phyloP scores from a whole-genome alignment of 1,284 basidiomycete genomes.

The Moniliophthora roreri region DNA sequence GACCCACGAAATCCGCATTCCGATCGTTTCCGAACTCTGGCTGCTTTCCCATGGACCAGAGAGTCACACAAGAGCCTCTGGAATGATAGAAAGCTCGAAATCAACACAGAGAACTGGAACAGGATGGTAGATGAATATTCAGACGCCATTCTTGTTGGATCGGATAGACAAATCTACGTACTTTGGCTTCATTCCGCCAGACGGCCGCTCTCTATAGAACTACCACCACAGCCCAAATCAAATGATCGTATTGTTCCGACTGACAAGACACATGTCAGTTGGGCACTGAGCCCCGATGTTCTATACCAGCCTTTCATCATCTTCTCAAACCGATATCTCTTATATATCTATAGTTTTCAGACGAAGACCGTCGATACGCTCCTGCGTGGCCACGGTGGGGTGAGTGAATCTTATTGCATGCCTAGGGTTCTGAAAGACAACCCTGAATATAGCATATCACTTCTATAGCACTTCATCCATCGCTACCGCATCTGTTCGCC shows the following conservation, averaged over 20 bases:
- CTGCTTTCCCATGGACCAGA: conserved; percentile 59
- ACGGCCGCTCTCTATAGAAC: conserved; percentile 34
- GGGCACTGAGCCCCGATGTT: conserved; percentile 48
- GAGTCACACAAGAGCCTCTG: conserved; percentile 47
- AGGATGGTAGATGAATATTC: conserved; percentile 42
- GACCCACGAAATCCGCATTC: background rate
- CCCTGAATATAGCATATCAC: conserved; percentile 49
- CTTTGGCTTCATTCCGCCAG: conserved; percentile 34
- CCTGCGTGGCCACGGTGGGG: conserved; percentile 69
- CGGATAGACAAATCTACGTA: conserved; percentile 35
- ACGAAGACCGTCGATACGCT: conserved; percentile 39
- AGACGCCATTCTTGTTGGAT: conserved; percentile 52
- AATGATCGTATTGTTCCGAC: background rate
- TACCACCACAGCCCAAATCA: conserved; percentile 21
- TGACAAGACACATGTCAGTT: conserved; percentile 42
- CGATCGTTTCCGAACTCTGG: conserved; percentile 22
- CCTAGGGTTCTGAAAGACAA: conserved; percentile 12
- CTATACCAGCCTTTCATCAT: conserved; percentile 57
- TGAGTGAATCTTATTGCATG: conserved; percentile 44
- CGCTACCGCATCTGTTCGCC: conserved; percentile 54
- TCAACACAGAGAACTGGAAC: conserved; percentile 42
- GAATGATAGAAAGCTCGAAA: conserved; percentile 36
- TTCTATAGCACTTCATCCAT: conserved; percentile 61
- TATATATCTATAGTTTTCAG: conserved; percentile 53
- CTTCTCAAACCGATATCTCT: conserved; percentile 46